Evolutionary conservation across 352 stramenopile species (phyloP).

Genomic region (Thraustochytrium striatum): DNA sequence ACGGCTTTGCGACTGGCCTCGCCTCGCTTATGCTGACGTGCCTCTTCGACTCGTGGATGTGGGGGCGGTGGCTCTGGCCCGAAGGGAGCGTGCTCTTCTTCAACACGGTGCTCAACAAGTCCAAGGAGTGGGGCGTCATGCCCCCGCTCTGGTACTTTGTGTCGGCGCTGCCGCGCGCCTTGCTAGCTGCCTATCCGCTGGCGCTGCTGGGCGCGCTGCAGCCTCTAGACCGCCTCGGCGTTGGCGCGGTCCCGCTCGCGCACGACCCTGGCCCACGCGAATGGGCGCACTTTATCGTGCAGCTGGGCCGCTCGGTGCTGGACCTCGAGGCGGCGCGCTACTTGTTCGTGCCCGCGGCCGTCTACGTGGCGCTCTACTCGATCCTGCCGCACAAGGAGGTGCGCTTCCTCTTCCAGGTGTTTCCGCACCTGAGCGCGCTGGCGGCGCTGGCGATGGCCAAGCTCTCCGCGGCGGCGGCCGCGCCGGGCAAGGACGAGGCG

Average conservation of each 20-base stretch:
- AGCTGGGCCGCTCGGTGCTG: conserved; percentile 2
- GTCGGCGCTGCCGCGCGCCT: conserved; percentile 80
- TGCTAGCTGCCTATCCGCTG: conserved; percentile 47
- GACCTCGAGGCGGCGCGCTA: conserved; percentile 19
- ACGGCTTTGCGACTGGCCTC: conserved; percentile 70
- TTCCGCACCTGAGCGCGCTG: conserved; percentile 32
- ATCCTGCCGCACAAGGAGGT: conserved; percentile 96
- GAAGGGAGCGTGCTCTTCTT: conserved; percentile 96
- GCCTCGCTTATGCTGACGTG: conserved; percentile 74
- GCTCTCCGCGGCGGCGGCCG: background rate
- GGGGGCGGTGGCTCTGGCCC: conserved; percentile 71
- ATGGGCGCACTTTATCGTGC: background rate
- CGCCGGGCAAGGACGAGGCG: background rate
- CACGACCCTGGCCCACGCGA: background rate
- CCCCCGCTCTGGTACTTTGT: conserved; percentile 94
- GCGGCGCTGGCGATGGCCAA: conserved; percentile 16
- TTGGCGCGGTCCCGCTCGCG: background rate
- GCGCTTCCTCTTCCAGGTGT: conserved; percentile 48
- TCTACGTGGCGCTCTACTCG: conserved; percentile 90
- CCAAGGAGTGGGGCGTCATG: conserved; percentile 89
- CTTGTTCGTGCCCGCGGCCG: conserved; percentile 52
- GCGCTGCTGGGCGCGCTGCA: conserved; percentile 58
- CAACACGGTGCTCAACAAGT: conserved; percentile 93
- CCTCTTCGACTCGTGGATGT: conserved; percentile 51
- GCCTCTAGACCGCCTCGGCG: conserved; percentile 52